phyloP scores from a whole-genome alignment of 352 stramenopile genomes.

The Phytophthora crassamura region DNA sequence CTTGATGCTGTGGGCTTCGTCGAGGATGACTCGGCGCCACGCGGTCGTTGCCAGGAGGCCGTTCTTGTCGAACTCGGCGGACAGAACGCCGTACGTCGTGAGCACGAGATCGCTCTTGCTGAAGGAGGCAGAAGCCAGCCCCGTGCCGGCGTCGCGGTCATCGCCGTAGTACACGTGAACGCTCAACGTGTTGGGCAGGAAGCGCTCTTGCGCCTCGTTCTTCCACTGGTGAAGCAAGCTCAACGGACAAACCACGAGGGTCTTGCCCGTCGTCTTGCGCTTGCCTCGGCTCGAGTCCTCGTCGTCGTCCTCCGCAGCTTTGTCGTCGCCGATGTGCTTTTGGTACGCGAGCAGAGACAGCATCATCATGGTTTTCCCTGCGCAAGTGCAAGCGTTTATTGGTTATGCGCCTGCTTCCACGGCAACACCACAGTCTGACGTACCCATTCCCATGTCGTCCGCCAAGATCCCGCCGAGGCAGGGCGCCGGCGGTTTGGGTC shows the following conservation, averaged over 20 bases:
- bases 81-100: slow-evolving; percentile 86
- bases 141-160: slow-evolving; percentile 40
- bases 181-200: slow-evolving; percentile 53
- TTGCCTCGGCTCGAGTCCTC: slow-evolving; percentile 7
- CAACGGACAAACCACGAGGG: slow-evolving; percentile 87
- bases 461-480: slow-evolving; percentile 88
- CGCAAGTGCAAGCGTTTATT: slow-evolving; percentile 2
- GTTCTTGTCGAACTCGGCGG: slow-evolving; percentile 70
- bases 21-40: slow-evolving; percentile 91
- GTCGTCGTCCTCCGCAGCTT: not conserved
- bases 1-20: slow-evolving; percentile 94
- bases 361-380: slow-evolving; percentile 87
- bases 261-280: slow-evolving; percentile 42
- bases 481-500: slow-evolving; percentile 56
- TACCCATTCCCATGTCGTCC: slow-evolving; percentile 93
- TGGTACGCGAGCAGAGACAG: slow-evolving; percentile 67
- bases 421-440: slow-evolving; percentile 4
- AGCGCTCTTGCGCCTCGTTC: slow-evolving; percentile 77
- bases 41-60: slow-evolving; percentile 44
- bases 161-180: slow-evolving; percentile 82
- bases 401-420: not conserved
- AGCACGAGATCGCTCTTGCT: slow-evolving; percentile 76
- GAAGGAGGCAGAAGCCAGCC: slow-evolving; percentile 16
- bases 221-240: slow-evolving; percentile 92
- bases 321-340: slow-evolving; percentile 47